Evolutionary conservation across 768 basidiomycete species (phyloP).

Genomic region (Mycena indigotica): DNA sequence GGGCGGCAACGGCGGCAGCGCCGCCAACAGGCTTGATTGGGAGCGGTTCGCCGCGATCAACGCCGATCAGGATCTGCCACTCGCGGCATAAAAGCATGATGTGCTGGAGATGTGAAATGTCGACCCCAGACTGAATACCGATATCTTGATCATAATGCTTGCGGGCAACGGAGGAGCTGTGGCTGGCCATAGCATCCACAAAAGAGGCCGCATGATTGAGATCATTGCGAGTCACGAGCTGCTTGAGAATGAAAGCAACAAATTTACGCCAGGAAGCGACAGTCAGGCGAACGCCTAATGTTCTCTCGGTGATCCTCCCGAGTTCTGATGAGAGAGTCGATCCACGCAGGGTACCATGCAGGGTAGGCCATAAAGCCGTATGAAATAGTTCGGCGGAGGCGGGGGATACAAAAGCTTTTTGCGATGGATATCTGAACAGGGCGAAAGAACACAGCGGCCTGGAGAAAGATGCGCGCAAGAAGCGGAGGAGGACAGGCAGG

Average conservation of each 20-base stretch:
- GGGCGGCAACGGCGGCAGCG: not conserved
- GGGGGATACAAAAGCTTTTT: not conserved
- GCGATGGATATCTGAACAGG: constrained; percentile 8
- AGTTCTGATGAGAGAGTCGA: not conserved
- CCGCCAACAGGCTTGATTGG: not conserved
- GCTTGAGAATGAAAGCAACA: not conserved
- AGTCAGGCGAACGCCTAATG: not conserved
- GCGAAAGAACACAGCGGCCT: constrained; percentile 2
- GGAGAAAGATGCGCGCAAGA: constrained; percentile 2
- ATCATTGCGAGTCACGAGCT: not conserved
- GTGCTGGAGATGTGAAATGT: not conserved
- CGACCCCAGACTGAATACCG: not conserved
- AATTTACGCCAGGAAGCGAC: not conserved
- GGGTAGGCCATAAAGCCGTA: not conserved
- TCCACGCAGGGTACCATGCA: not conserved
- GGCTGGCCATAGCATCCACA: not conserved
- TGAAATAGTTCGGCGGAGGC: constrained; percentile 5
- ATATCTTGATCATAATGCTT: not conserved
- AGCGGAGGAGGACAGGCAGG: constrained; percentile 2
- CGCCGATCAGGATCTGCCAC: not conserved
- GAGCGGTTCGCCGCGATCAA: not conserved
- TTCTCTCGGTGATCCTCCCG: not conserved
- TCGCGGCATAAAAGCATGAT: not conserved
- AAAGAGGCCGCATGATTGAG: not conserved
- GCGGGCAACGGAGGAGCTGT: not conserved